A percentile compares a stretch with the other conserved stretches of the same genome.
Conservation (phyloP, 108 stramenopile genomes). For the Craspedostauros australis region DNA sequence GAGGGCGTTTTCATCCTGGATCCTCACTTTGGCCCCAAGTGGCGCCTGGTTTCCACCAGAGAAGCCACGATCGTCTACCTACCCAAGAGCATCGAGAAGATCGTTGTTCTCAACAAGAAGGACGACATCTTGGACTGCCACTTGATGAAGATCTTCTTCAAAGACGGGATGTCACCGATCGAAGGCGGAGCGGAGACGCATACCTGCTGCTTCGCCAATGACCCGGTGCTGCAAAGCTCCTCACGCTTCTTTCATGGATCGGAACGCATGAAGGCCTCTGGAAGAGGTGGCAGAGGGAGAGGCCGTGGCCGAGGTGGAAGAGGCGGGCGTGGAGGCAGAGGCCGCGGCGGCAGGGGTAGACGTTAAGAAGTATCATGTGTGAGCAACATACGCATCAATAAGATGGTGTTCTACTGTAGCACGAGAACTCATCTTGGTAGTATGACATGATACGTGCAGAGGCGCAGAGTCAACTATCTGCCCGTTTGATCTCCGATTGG, state of each 20-base stretch:
- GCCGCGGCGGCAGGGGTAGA: constrained; percentile 15
- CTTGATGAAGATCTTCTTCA: constrained; percentile 75
- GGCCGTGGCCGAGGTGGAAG: constrained; percentile 43
- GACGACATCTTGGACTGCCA: constrained; percentile 68
- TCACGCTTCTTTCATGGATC: constrained; percentile 70
- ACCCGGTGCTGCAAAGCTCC: constrained; percentile 54
- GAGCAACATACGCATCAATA: too few relatives aligned
- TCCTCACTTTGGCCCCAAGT: constrained; percentile 75
- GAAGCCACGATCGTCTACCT: constrained; percentile 68
- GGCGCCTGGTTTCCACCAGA: constrained; percentile 65
- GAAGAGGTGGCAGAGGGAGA: constrained; percentile 55
- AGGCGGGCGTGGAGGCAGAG: constrained; percentile 30
- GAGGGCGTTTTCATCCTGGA: constrained; percentile 83
- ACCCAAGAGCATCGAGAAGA: constrained; percentile 68
- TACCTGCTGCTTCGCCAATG: constrained; percentile 66
- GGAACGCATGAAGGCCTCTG: constrained; percentile 53
- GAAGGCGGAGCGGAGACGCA: constrained; percentile 51
- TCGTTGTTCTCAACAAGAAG: constrained; percentile 61
- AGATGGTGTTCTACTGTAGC: too few relatives aligned
- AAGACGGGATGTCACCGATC: constrained; percentile 60
- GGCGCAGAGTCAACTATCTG: too few relatives aligned
- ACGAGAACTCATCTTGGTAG: too few relatives aligned
- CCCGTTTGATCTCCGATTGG: too few relatives aligned
- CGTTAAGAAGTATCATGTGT: neutral
- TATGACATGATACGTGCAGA: too few relatives aligned